Base-by-base conservation (phyloP, 2,329 filamentous ascomycete species). In the Botrytis aclada region DNA sequence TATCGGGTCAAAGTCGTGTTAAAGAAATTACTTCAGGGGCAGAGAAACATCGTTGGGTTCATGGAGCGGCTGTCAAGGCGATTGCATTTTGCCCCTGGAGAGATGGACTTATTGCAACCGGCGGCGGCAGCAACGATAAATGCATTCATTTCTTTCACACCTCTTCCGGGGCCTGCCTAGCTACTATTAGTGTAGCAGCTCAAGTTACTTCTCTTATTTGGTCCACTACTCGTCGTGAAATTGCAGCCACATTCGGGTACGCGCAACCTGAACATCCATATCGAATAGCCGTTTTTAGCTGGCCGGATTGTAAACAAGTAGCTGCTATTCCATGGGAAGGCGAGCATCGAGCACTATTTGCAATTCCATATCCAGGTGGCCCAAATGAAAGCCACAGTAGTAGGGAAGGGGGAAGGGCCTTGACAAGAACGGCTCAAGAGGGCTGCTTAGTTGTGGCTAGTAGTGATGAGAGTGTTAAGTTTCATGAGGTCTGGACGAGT, bases 11-110 rank as follows among this genome's bases (percentile, higher is more conserved):
- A 45, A 83, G 41, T 25, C 71, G 70, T 1, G 74, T 87, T 34
- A 83, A 86, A 29, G 83, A 85, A 37, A 82, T 93, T 39, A 83
- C 83, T 3, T 79, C 83, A 9, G 88, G 88, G 10, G 83, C 85
- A 43, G 89, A 92, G 78, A 91, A 88, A 77, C 90, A 97, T 81
- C 87, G 87, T 45, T 96, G 94, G 88, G 82, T 85, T 18, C 94
- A 99, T 81, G 89, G 89, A 39, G 95, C 95, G 0, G 96, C 96
- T 3, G 93, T 98, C 77, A 99, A 99, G 82, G 96, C 96, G 45
- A 96, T 98, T 77, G 94, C 96, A 2, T 98, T 98, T 82, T 97
- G 95, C 75, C 95, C 96, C 0, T 99, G 95, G 95, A 92, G 95
- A 72, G 89, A 92, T 37, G 92, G 92, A 5, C 86, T 99, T 7